These are phyloP conservation scores for Artemisia tridentata DNA, from an alignment of 129 eudicot genomes.

Conservation along the genomic window DNA sequence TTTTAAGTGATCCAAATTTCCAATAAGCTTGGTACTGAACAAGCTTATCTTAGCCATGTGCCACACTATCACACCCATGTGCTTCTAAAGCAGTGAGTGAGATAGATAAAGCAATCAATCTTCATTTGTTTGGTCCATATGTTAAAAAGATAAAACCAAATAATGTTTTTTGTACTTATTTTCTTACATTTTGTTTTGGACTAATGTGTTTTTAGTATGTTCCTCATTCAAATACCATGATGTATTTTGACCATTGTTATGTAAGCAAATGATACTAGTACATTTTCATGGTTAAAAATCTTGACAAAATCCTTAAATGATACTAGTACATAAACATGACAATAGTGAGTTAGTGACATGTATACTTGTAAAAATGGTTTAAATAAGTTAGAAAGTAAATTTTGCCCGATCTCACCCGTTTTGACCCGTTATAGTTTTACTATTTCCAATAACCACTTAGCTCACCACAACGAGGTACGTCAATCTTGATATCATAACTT, in stretches of 20 bases:
- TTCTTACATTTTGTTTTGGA: background rate
- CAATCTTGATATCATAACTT: too few species aligned
- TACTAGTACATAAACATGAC: background rate
- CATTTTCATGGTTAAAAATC: conserved; percentile 8
- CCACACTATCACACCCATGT: conserved; percentile 37
- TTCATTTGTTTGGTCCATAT: conserved; percentile 2
- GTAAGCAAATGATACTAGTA: background rate
- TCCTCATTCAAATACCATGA: conserved; percentile 9
- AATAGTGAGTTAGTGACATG: too few species aligned
- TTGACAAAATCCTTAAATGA: conserved; percentile 11
- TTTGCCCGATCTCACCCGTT: too few species aligned
- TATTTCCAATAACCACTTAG: background rate
- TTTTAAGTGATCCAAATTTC: conserved; percentile 24
- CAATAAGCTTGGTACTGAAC: conserved; percentile 27
- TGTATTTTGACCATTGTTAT: conserved; percentile 8
- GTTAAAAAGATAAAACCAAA: conserved; percentile 16
- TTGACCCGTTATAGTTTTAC: too few species aligned
- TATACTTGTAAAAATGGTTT: too few species aligned
- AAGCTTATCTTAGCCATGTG: conserved; percentile 37
- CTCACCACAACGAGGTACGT: background rate
- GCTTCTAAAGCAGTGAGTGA: too few species aligned
- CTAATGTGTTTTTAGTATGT: conserved; percentile 2
- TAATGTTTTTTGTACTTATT: background rate
- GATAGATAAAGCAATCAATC: conserved; percentile 3
- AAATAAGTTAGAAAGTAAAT: too few species aligned